Base-by-base conservation (phyloP, 306 rosid species). In the Neltuma alba region DNA sequence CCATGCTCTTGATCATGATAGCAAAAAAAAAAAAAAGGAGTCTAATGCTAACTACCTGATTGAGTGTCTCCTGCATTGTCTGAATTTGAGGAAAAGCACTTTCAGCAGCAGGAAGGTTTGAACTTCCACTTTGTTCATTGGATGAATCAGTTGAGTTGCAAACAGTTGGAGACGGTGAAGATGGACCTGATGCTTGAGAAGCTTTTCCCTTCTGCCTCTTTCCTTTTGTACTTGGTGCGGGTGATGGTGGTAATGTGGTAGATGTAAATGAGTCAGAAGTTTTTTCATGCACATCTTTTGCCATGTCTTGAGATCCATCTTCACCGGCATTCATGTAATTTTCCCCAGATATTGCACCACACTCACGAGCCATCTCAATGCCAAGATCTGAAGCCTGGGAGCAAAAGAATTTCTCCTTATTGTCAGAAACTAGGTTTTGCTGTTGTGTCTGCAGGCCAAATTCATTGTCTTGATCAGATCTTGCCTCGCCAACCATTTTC, bases 321-420 rank as follows among this genome's bases (percentile, higher is more conserved):
- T 88, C 92, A 12, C 91, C 82, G 6, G 83, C 79, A 76, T 76
- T 91, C 48, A 74, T 54, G 73, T 85, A 89, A 50, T 87, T 81
- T 79, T 90, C 97, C 65, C 90, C 69, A 69, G 98, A 85, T 81
- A 87, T 84, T 12, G 88, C 92, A 85, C 84, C 62, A 80, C 94
- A 89, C 60, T 93, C 96, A 79, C 97, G 91, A 69, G 91, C 93
- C 97, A 96, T 88, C 82, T 90, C 97, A 79, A 91, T 88, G 76
- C 99, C 98, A 81, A 96, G 98, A 91, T 93, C 98, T 15, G 99
- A 93, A 10, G 96, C 96, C 82, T 96, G 99, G 28, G 99, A 93
- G 88, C 96, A 91, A 82, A 93, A 96, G 63, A 69, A 80, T 77
- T 89, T 93, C 75, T 91, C 98, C 81, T 84, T 96, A 72, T 76